Evolutionary conservation across 192 early-diverging fungal species (phyloP), one percentile per base, ranked within the genome.

Genomic region (Umbelopsis sp.): DNA sequence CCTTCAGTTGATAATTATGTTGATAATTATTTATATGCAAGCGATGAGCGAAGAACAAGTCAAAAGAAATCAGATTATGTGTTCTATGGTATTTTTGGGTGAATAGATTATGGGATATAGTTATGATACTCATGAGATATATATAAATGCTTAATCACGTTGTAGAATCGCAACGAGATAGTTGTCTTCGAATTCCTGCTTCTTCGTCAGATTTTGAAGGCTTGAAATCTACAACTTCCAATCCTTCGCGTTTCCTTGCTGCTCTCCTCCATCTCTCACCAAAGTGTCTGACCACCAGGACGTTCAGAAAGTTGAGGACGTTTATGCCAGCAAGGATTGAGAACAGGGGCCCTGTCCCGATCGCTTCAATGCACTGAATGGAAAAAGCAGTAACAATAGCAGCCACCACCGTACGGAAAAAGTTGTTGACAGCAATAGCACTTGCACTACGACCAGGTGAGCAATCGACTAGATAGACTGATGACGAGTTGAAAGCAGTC

Each of bases 301-400:
- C 45, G n/a, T 46, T 41, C 7, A 20, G 41, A 10, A 51, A 45
- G 21, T 70, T 70, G 9, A 61, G 44, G 2, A 70, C 69, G 45
- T 70, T 70, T 3, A 70, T 22, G 15, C n/a, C 69, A 7, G 69
- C 69, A 30, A 70, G 25, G 15, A 70, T 70, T 46, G 69, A 46
- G 27, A 61, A 70, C 15, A 70, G 37, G 0, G 46, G 12, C 18
- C 69, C 69, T 16, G 69, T 23, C 10, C 69, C 69, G 25, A 61
- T 27, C 3, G 53, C 53, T 2, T 70, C 13, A 15, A 70, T 22
- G 16, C 41, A 37, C 20, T 70, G 49, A 16, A 52, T 44, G 11
- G 69, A 70, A 47, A 70, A 70, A 2, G 46, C 45, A 46, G 69
- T 61, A 46, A 52, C 35, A 46, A 70, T 70, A 12, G 69, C 69